Percentiles rank a stretch among this genome's conserved stretches.
These are phyloP conservation scores for Corniculantispora saksenae DNA, from an alignment of 2,329 filamentous ascomycete genomes.

Conservation along the genomic window DNA sequence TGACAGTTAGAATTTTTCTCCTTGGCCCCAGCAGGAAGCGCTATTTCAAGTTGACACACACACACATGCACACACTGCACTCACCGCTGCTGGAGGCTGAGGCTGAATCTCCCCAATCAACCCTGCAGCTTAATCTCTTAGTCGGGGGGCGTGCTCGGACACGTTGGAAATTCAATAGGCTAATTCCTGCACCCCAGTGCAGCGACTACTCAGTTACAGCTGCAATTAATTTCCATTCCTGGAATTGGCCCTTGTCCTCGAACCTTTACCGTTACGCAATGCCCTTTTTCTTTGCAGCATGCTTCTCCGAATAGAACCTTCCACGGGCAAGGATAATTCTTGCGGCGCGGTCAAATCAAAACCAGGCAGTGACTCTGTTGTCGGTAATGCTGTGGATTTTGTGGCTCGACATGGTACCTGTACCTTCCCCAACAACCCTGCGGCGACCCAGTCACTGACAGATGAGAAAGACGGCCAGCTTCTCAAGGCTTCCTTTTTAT, in stretches of 20 bases:
- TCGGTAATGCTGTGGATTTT: neutral
- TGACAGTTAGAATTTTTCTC: conserved; percentile 12
- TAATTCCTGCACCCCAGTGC: neutral
- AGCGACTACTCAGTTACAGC: neutral
- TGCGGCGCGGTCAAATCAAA: too few species aligned
- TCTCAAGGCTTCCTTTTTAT: neutral
- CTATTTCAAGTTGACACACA: neutral
- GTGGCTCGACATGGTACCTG: neutral
- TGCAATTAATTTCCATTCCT: neutral
- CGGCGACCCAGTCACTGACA: neutral
- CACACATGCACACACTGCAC: too few species aligned
- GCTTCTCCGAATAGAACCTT: neutral
- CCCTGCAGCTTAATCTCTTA: conserved; percentile 2
- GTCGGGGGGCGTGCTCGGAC: neutral
- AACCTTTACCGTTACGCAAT: neutral
- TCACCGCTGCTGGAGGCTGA: conserved; percentile 14
- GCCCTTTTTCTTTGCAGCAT: neutral
- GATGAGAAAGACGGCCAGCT: neutral
- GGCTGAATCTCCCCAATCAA: conserved; percentile 1
- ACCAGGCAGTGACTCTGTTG: too few species aligned
- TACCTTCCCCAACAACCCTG: neutral
- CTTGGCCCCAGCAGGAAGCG: conserved; percentile 3
- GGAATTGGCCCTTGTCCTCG: neutral
- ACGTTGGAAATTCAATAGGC: neutral
- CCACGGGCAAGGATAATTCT: neutral